phyloP scores from a whole-genome alignment of 257 asterid genomes.

The Solanum ahanhuiri region DNA sequence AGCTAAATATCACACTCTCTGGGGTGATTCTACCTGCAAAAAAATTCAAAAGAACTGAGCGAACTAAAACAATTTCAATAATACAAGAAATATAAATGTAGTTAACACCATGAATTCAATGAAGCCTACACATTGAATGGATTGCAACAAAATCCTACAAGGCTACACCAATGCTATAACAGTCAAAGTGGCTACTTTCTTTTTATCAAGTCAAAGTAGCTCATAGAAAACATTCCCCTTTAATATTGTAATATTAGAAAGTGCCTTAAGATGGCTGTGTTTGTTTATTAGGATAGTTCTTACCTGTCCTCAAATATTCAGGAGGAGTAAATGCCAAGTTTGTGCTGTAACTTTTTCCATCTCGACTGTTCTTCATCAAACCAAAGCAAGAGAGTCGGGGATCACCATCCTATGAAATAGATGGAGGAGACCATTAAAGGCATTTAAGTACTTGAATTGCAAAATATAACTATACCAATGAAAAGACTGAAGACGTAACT shows the following conservation, averaged over 20 bases:
- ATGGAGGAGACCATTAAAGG: neutral
- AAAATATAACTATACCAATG: neutral
- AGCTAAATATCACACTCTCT: conserved; percentile 88
- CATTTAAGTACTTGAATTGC: neutral
- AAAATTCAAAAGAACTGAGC: conserved; percentile 2
- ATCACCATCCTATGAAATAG: conserved; percentile 54
- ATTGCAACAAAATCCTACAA: neutral
- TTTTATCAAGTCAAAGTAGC: neutral
- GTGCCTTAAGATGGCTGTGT: neutral
- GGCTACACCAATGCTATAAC: neutral
- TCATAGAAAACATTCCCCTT: neutral
- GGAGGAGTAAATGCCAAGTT: conserved; percentile 79
- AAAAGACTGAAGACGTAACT: neutral
- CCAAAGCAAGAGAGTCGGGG: conserved; percentile 78
- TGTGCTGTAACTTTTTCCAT: conserved; percentile 77
- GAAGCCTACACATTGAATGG: neutral
- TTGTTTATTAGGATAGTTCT: neutral
- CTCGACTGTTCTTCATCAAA: conserved; percentile 65
- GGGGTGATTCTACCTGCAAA: conserved; percentile 73
- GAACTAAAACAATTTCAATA: neutral
- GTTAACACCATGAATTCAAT: neutral
- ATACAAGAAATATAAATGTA: neutral
- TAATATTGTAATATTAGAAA: neutral
- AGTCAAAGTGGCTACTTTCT: neutral
- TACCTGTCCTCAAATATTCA: conserved; percentile 62